Base-by-base conservation (phyloP, 1,284 basidiomycete genomes). In the Phlebopus sp. region DNA sequence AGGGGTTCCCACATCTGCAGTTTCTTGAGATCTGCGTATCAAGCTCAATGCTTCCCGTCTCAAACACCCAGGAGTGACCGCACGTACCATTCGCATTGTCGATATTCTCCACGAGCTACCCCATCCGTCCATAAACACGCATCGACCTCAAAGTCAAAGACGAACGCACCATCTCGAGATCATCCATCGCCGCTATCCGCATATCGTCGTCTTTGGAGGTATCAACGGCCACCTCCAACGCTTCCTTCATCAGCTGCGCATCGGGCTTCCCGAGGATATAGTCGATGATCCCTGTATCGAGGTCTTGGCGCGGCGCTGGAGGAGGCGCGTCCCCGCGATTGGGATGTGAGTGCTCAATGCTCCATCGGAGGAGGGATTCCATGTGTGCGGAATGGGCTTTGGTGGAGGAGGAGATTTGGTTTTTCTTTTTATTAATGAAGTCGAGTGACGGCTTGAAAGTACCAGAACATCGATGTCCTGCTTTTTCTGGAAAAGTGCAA, bases 81-180 rank as follows among this genome's bases (percentile, higher is more conserved):
- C 6, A 60, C 78, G 50, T 55, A 90, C 89, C 86, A 64, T 94
- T 97, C 2, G 96, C 95, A 67, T 99, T 99, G 63, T 99, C 96
- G 49, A 99, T 92, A 39, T 83, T 80, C 66, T 98, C 94, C 55
- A 97, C 80, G 21, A 98, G 75, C 92, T 93, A 58, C 14, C 8
- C 30, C 3, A 17, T 35, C 19, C 2, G 55, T 37, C 38, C 29
- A 19, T 32, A 2, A 29, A 11, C 9, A 29, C 10, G 27, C 50
- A 40, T 32, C n/a, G 29, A 44, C 44, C 34, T 14, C 17, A 3
- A 19, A 18, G 23, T n/a, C n/a, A n/a, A n/a, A 14, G 8, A n/a
- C 6, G 42, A 15, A 66, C 74, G 46, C 47, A 92, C 92, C 93
- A 98, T 93, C 71, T 99, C 97, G 46, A 98, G 79, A 65, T 98